A percentile compares a stretch with the other conserved stretches of the same genome.
Evolutionary conservation across 73 alveolate genomes (phyloP).

Genomic region (Paramecium biaurelia): DNA sequence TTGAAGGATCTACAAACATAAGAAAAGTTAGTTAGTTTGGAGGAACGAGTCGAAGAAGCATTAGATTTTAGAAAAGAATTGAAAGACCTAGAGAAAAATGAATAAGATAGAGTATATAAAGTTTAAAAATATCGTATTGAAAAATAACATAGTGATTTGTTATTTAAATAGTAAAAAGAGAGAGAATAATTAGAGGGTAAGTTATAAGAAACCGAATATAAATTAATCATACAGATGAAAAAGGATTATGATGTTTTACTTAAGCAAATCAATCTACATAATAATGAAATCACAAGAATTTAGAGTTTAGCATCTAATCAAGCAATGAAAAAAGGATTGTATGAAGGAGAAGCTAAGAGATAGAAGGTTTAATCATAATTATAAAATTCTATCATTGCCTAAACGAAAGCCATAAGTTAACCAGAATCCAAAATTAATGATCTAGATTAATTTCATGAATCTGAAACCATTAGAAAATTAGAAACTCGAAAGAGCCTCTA

Average conservation of each 20-base stretch:
- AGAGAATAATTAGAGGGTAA: slow-evolving; percentile 91
- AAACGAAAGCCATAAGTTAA: slow-evolving; percentile 59
- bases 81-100: slow-evolving; percentile 82
- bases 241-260: slow-evolving; percentile 81
- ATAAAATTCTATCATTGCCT: slow-evolving; percentile 67
- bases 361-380: slow-evolving; percentile 70
- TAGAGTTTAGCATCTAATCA: slow-evolving; percentile 71
- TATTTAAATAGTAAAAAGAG: slow-evolving; percentile 68
- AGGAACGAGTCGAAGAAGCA: slow-evolving; percentile 97
- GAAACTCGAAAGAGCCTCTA: slow-evolving; percentile 50
- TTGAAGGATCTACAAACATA: slow-evolving; percentile 83
- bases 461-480: slow-evolving; percentile 63
- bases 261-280: slow-evolving; percentile 90
- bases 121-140: slow-evolving; percentile 84
- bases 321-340: slow-evolving; percentile 74
- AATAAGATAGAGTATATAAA: slow-evolving; percentile 88
- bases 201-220: slow-evolving; percentile 85
- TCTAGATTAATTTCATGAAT: slow-evolving; percentile 55
- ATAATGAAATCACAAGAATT: slow-evolving; percentile 91
- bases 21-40: slow-evolving; percentile 92
- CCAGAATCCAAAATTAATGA: slow-evolving; percentile 58
- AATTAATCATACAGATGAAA: slow-evolving; percentile 86
- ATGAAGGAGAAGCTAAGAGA: slow-evolving; percentile 75
- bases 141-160: slow-evolving; percentile 80
- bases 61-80: slow-evolving; percentile 93